phyloP scores from a whole-genome alignment of 495 filamentous ascomycete species.

The Staphylotrichum longicolle region DNA sequence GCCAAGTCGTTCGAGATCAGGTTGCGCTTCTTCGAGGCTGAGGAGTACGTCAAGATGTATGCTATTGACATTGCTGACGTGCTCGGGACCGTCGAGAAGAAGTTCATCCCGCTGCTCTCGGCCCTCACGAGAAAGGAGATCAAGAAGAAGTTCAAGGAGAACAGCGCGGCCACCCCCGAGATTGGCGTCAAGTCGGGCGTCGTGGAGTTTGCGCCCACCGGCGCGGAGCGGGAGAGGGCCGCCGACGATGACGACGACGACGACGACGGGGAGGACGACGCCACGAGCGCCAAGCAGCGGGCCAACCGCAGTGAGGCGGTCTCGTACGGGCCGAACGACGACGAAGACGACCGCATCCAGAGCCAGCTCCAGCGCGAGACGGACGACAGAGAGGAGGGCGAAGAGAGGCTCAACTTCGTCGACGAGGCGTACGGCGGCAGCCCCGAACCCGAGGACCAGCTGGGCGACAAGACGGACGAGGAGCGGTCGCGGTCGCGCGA shows the following conservation, averaged over 20 bases:
- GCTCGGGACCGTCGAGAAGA: slow-evolving; percentile 69
- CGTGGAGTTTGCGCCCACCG: slow-evolving; percentile 56
- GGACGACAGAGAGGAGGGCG: slow-evolving; percentile 49
- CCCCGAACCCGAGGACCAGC: slow-evolving; percentile 43
- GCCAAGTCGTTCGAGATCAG: slow-evolving; percentile 83
- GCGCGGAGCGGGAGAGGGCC: slow-evolving; percentile 40
- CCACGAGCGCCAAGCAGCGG: slow-evolving; percentile 71
- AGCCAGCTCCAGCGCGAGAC: slow-evolving; percentile 53
- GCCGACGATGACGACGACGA: slow-evolving; percentile 61
- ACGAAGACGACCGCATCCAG: slow-evolving; percentile 79
- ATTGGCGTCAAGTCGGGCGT: slow-evolving; percentile 75
- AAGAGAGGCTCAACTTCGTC: slow-evolving; percentile 45
- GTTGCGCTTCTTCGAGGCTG: slow-evolving; percentile 76
- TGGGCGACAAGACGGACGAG: slow-evolving; percentile 48
- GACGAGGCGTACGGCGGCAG: slow-evolving; percentile 59
- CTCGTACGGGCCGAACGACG: slow-evolving; percentile 87
- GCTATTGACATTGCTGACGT: slow-evolving; percentile 78
- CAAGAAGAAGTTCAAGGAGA: slow-evolving; percentile 68
- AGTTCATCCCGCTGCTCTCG: slow-evolving; percentile 70
- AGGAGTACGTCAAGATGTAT: slow-evolving; percentile 82
- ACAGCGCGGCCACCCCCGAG: slow-evolving; percentile 69
- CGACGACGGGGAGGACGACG: slow-evolving; percentile 80
- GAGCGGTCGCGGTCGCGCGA: slow-evolving; percentile 53
- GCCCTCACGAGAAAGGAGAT: slow-evolving; percentile 69
- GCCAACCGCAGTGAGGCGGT: slow-evolving; percentile 75